Evolutionary conservation across 805 yeast genomes (phyloP).

Genomic region (Candida methanosorbosa): DNA sequence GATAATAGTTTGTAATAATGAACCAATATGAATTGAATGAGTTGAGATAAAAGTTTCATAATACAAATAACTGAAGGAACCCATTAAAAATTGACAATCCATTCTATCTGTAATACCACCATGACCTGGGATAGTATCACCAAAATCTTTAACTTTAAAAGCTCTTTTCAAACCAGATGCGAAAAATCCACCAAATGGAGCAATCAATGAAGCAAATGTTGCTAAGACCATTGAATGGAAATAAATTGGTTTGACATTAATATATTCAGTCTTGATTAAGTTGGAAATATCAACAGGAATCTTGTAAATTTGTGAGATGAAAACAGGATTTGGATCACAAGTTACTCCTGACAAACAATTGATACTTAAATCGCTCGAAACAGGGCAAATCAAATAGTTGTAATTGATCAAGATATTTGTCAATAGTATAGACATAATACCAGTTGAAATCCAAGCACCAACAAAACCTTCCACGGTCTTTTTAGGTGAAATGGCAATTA

Average conservation of each 20-base stretch:
- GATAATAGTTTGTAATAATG: conserved; percentile 66
- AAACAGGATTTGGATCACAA: conserved; percentile 88
- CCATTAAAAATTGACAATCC: conserved; percentile 98
- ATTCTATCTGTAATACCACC: conserved; percentile 97
- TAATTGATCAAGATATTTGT: conserved; percentile 56
- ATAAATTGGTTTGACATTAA: conserved; percentile 78
- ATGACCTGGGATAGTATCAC: conserved; percentile 97
- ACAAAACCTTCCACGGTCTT: conserved; percentile 96
- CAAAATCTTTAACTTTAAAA: conserved; percentile 86
- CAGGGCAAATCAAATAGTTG: conserved; percentile 84
- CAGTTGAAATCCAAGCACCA: conserved; percentile 96
- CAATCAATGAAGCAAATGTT: conserved; percentile 91
- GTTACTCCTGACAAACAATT: conserved; percentile 52
- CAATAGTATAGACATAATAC: conserved; percentile 58
- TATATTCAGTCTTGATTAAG: conserved; percentile 28
- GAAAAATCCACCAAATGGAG: conserved; percentile 98
- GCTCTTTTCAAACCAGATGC: conserved; percentile 97
- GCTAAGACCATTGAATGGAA: conserved; percentile 82
- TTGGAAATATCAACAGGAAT: conserved; percentile 63
- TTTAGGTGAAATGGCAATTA: conserved; percentile 91
- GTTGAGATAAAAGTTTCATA: conserved; percentile 85
- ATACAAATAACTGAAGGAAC: conserved; percentile 86
- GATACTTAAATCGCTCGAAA: conserved; percentile 48
- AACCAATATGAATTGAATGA: conserved; percentile 62
- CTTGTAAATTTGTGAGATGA: conserved; percentile 67